phyloP scores from a whole-genome alignment of 306 rosid genomes.

The Prunus dulcis region DNA sequence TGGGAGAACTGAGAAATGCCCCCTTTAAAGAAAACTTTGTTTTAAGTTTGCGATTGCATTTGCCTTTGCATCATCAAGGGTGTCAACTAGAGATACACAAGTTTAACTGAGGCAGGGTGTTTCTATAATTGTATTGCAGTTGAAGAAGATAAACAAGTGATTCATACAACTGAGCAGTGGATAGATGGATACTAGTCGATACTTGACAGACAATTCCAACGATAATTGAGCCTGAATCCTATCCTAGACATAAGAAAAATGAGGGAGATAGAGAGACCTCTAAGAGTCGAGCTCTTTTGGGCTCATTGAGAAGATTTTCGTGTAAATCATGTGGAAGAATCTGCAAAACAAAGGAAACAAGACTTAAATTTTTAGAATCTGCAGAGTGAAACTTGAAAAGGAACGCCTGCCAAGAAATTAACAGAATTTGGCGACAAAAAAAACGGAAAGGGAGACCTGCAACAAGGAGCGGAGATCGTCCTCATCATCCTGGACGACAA shows the following conservation, averaged over 20 bases:
- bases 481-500: background rate
- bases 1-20: no score
- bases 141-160: background rate
- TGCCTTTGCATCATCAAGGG: background rate
- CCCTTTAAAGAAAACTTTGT: no score
- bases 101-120: background rate
- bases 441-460: constrained; percentile 24
- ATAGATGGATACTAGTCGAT: no score
- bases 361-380: no score
- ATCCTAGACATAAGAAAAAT: background rate
- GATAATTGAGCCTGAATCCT: no score
- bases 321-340: constrained; percentile 65
- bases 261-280: constrained; percentile 33
- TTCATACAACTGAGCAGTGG: background rate
- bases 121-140: background rate
- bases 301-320: constrained; percentile 45
- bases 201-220: no score
- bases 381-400: background rate
- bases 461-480: constrained; percentile 52
- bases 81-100: no score
- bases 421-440: background rate
- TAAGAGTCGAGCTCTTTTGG: constrained; percentile 42
- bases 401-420: background rate
- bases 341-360: constrained; percentile 14
- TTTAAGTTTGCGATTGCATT: background rate